Conservation (phyloP, 352 stramenopile genomes). For the Phytopythium cucurbitacearum region DNA sequence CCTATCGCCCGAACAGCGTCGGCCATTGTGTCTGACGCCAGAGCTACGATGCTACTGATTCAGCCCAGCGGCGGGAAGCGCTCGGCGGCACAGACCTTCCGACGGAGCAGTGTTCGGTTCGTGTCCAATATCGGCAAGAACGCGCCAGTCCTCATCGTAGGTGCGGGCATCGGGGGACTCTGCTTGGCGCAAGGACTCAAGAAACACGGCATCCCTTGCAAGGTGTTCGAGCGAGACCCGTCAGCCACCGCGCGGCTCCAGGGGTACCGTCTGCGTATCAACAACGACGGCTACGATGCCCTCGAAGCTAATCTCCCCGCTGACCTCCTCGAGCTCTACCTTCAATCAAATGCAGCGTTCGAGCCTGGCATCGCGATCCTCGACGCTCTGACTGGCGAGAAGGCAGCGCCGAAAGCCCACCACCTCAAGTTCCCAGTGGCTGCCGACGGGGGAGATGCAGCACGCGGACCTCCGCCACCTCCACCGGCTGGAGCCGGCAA, state of each 20-base stretch:
- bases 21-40: no score
- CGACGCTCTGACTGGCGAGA: constrained; percentile 26
- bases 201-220: constrained; percentile 62
- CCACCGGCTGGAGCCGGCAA: not conserved
- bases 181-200: constrained; percentile 61
- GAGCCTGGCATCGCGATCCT: constrained; percentile 44
- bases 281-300: constrained; percentile 46
- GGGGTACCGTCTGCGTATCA: constrained; percentile 60
- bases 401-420: constrained; percentile 13
- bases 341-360: constrained; percentile 45
- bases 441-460: no score
- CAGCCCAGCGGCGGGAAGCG: no score
- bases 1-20: no score
- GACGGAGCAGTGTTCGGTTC: no score
- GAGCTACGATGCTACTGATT: no score
- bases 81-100: no score
- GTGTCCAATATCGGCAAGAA: not conserved
- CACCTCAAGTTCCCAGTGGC: constrained; percentile 9
- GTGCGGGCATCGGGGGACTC: constrained; percentile 50
- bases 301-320: constrained; percentile 35
- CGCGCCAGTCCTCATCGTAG: constrained; percentile 41
- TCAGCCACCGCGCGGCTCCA: constrained; percentile 51
- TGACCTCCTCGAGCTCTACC: constrained; percentile 51
- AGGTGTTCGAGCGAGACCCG: constrained; percentile 59
- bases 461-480: no score